Evolutionary conservation across 768 basidiomycete species (phyloP), one percentile per base, ranked within the genome.

Genomic region (Mycena haematopus): DNA sequence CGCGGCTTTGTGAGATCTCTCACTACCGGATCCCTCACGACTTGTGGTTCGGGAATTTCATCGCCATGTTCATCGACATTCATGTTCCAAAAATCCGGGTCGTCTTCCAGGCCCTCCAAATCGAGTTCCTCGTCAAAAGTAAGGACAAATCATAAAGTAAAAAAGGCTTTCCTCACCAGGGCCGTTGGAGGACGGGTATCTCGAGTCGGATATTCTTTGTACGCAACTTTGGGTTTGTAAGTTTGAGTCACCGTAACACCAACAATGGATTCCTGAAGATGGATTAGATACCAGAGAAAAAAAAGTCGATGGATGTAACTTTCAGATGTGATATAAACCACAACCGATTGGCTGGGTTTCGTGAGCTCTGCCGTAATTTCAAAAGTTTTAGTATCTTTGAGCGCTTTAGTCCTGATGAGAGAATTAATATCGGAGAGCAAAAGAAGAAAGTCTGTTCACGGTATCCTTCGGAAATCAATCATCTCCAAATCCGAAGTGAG

Each of bases 401-500:
- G 80, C 6, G 80, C 82, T 66, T 87, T 90, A 2, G 91, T 93
- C 13, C 93, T 95, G 69, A 14, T 46, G 36, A 45, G 35, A 19
- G 9, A 36, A 47, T 19, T 54, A 10, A 66, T 53, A 17, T 36
- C 17, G 13, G 21, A 15, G 19, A 25, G 8, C 11, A 49, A n/a
- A 51, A 49, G 19, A 17, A 53, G 10, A 46, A 27, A 58, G 35
- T n/a, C 19, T 14, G 72, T 79, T 65, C 68, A 94, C 94, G 83
- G 79, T 46, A 91, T 91, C 22, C 91, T 84, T 31, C 93, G 87
- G 71, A 90, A 95, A 70, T 94, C 92, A 59, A 96, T 74, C 54
- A 89, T 86, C 24, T 84, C 81, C 68, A 86, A 74, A 71, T 94
- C 93, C 1, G 92, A 93, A 0, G 89, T 92, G 40, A 91, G 50